A percentile compares a stretch with the other conserved stretches of the same genome.
These are phyloP conservation scores for Bipolaris victoriae DNA, from an alignment of 2,329 filamentous ascomycete genomes.

Conservation along the genomic window DNA sequence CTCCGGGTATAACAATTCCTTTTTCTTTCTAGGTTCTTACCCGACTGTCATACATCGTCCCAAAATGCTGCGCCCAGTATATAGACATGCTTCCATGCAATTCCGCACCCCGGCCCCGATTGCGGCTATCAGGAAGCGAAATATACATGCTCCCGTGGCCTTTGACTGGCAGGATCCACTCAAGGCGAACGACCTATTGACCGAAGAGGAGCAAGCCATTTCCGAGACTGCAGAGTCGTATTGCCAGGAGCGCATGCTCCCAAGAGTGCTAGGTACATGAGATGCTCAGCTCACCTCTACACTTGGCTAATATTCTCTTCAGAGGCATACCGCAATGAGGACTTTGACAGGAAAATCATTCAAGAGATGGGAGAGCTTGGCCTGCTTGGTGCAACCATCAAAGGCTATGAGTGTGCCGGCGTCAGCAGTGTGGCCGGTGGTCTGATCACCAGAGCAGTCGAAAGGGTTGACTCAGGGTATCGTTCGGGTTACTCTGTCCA, in stretches of 20 bases:
- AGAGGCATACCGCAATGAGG: constrained; percentile 87
- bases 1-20: constrained; percentile 2
- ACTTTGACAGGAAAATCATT: constrained; percentile 84
- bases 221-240: constrained; percentile 90
- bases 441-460: constrained; percentile 86
- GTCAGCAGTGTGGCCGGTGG: constrained; percentile 88
- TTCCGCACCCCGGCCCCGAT: constrained; percentile 37
- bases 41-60: background rate
- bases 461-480: constrained; percentile 90
- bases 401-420: constrained; percentile 88
- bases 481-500: constrained; percentile 93
- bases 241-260: constrained; percentile 86
- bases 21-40: constrained; percentile 1
- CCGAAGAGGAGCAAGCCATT: constrained; percentile 89
- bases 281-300: background rate
- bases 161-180: constrained; percentile 97
- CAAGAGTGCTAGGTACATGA: constrained; percentile 77
- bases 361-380: constrained; percentile 92
- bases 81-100: constrained; percentile 50
- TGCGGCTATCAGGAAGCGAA: constrained; percentile 45
- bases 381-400: constrained; percentile 82
- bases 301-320: constrained; percentile 15
- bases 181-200: constrained; percentile 73
- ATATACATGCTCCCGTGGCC: constrained; percentile 51
- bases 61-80: constrained; percentile 54